These are phyloP conservation scores for Petrea volubilis DNA, from an alignment of 257 asterid genomes.

Conservation along the genomic window DNA sequence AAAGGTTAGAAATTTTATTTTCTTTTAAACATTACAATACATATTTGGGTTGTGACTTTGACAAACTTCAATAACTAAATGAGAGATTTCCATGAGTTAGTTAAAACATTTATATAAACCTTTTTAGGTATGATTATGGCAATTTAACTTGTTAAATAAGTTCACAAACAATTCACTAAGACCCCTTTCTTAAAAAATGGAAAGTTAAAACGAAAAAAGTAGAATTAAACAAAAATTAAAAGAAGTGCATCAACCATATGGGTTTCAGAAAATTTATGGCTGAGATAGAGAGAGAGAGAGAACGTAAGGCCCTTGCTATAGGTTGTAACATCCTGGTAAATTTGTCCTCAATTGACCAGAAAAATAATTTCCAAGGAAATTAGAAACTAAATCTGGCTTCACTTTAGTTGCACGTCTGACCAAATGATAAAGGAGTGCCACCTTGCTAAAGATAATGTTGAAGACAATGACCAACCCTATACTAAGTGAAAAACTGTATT, in stretches of 20 bases:
- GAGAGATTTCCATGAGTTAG: not conserved
- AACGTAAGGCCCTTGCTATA: not conserved
- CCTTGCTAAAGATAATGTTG: not conserved
- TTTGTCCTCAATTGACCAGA: not conserved
- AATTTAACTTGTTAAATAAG: not conserved
- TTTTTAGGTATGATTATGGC: not conserved
- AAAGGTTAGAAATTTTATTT: not conserved
- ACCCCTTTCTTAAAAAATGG: not conserved
- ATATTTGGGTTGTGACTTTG: not conserved
- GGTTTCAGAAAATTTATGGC: not conserved
- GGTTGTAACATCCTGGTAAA: not conserved
- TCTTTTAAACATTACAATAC: not conserved
- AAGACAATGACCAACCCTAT: not conserved
- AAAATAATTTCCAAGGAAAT: not conserved
- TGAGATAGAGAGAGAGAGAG: too few species aligned
- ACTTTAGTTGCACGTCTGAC: not conserved
- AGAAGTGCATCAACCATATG: not conserved
- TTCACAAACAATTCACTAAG: not conserved
- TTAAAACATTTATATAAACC: not conserved
- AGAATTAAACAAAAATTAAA: not conserved
- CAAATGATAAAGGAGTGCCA: slow-evolving; percentile 2
- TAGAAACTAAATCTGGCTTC: not conserved
- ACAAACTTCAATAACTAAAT: not conserved
- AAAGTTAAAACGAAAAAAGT: not conserved
- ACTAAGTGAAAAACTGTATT: not conserved